These are phyloP conservation scores for Amauroascus niger DNA, from an alignment of 2,329 filamentous ascomycete species.

Conservation along the genomic window DNA sequence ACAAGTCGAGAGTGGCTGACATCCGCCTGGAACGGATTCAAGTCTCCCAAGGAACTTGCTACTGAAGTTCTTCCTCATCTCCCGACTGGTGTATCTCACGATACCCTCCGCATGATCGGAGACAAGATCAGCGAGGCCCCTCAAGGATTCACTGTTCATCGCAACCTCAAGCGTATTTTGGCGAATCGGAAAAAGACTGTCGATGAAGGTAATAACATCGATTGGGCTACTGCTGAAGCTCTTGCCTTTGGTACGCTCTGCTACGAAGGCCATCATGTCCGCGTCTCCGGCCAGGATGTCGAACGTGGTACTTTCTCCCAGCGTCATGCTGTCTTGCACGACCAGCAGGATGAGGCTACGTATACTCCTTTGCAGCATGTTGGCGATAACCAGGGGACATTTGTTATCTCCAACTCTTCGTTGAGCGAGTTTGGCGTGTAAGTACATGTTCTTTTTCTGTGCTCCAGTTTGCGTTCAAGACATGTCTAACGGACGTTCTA, in stretches of 20 bases:
- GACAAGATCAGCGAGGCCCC: constrained; percentile 67
- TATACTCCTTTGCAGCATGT: constrained; percentile 89
- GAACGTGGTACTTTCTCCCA: constrained; percentile 99
- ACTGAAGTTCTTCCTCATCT: constrained; percentile 88
- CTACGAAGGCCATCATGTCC: constrained; percentile 89
- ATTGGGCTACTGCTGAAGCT: constrained; percentile 95
- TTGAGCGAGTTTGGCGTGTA: constrained; percentile 59
- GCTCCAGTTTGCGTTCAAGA: neutral
- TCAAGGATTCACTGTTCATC: constrained; percentile 80
- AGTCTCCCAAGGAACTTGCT: constrained; percentile 93
- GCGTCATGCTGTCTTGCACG: constrained; percentile 92
- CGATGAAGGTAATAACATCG: constrained; percentile 83
- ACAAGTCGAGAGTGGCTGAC: constrained; percentile 98
- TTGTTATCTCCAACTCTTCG: constrained; percentile 95
- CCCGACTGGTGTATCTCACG: constrained; percentile 66
- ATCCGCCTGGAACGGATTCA: constrained; percentile 98
- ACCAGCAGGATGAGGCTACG: constrained; percentile 87
- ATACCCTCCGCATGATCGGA: constrained; percentile 71
- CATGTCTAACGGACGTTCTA: constrained; percentile 47
- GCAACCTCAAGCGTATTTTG: constrained; percentile 95
- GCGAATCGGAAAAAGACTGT: constrained; percentile 83
- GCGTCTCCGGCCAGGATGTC: constrained; percentile 96
- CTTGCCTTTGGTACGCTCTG: constrained; percentile 88
- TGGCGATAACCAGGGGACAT: constrained; percentile 83
- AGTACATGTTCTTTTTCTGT: constrained; percentile 28